These are phyloP conservation scores for Purpureocillium lavendulum DNA, from an alignment of 2,329 filamentous ascomycete species.

Conservation along the genomic window DNA sequence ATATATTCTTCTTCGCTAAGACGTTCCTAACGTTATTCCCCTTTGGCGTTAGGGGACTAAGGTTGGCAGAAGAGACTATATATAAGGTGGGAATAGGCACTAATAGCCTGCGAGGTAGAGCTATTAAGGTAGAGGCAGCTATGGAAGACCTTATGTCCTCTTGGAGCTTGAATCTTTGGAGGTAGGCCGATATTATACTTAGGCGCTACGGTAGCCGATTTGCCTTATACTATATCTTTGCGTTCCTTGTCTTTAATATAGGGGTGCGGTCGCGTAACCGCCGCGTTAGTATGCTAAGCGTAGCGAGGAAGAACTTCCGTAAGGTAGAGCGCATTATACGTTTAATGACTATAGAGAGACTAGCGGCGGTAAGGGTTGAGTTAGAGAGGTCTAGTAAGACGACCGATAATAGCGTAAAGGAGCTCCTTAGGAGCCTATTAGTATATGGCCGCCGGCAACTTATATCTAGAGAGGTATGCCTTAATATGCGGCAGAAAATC, in stretches of 20 bases:
- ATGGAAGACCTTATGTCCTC: neutral
- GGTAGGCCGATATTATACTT: slow-evolving; percentile 9
- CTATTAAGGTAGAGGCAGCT: neutral
- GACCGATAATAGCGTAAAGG: neutral
- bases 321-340: neutral
- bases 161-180: neutral
- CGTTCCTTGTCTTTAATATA: slow-evolving; percentile 9
- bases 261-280: slow-evolving; percentile 5
- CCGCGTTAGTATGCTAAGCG: slow-evolving; percentile 2
- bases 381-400: neutral
- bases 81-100: no score
- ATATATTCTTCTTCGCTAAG: slow-evolving; percentile 7
- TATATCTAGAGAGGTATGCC: neutral
- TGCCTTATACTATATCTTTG: slow-evolving; percentile 6
- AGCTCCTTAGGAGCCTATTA: neutral
- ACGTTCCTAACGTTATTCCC: slow-evolving; percentile 8
- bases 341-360: neutral
- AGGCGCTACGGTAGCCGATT: slow-evolving; percentile 7
- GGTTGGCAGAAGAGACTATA: slow-evolving; percentile 2
- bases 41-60: slow-evolving; percentile 7
- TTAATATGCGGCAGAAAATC: slow-evolving; percentile 5
- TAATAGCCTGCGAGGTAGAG: no score
- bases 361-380: neutral
- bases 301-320: neutral
- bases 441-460: neutral